Evolutionary conservation across 768 basidiomycete species (phyloP), one percentile per base, ranked within the genome.

Genomic region (Bullera alba): DNA sequence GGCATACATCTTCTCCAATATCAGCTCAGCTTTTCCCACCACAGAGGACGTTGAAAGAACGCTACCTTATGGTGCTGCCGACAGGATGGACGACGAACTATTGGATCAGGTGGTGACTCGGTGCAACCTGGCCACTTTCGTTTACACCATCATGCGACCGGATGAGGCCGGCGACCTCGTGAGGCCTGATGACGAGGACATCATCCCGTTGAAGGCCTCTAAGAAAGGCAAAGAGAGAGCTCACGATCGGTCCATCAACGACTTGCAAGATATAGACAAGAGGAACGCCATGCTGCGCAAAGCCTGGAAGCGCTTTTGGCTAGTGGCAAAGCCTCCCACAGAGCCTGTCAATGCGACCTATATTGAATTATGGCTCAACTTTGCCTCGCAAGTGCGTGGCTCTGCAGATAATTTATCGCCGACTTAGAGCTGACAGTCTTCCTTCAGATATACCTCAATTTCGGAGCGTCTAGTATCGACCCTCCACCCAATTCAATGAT

Each of bases 231-330:
- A 50, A 16, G 42, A 46, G 23, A 23, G 29, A 27, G 47, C 36
- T 8, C 26, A 42, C 14, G 38, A 50, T 25, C 6, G 27, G 30
- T 50, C 51, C 5, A 5, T 32, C 12, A 15, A 37, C 8, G 53
- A 29, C 15, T 12, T 34, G 14, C 22, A 32, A 14, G 28, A 25
- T 14, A 50, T 63, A 16, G 42, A 46, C 29, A 41, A 54, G 50
- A 39, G 65, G 42, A 67, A 67, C 29, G 17, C n/a, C 16, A 42
- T 64, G 4, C 25, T 67, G 4, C 15, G 53, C 15, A 15, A 34
- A 36, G 63, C 60, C 2, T 67, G 65, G 65, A 63, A 61, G 48
- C 48, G 42, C 35, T 67, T 59, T 26, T 67, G 65, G 65, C 10
- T 51, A 25, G 49, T 62, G 5, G 55, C 62, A 2, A 52, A 60